A percentile compares a stretch with the other conserved stretches of the same genome.
These are phyloP conservation scores for Alnus rubra DNA, from an alignment of 306 rosid species.

Conservation along the genomic window DNA sequence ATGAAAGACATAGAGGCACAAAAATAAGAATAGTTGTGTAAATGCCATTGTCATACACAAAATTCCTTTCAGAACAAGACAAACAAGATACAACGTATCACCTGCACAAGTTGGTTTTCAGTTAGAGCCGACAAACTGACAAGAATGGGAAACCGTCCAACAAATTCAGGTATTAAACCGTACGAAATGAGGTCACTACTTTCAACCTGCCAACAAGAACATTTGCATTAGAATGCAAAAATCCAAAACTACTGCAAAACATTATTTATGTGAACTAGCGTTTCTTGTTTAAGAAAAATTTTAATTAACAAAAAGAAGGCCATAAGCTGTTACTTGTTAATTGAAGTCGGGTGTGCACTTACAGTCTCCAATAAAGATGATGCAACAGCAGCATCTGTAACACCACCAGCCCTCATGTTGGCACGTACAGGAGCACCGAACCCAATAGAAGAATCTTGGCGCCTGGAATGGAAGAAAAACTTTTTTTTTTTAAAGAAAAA, in stretches of 20 bases:
- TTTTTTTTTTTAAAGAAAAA: not conserved
- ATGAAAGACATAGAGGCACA: constrained; percentile 17
- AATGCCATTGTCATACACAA: constrained; percentile 3
- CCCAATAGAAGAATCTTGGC: constrained; percentile 94
- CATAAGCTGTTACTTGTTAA: constrained; percentile 27
- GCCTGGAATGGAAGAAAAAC: constrained; percentile 48
- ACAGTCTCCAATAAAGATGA: constrained; percentile 86
- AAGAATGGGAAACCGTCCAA: constrained; percentile 93
- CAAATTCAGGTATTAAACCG: constrained; percentile 97
- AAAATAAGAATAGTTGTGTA: not conserved
- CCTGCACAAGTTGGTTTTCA: constrained; percentile 92
- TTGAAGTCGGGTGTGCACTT: constrained; percentile 35
- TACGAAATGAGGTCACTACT: constrained; percentile 93
- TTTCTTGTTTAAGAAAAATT: constrained; percentile 7
- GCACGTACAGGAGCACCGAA: constrained; percentile 96
- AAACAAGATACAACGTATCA: constrained; percentile 26
- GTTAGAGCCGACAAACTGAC: constrained; percentile 91
- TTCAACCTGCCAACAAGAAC: constrained; percentile 68
- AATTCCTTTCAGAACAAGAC: constrained; percentile 12
- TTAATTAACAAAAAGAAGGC: not conserved
- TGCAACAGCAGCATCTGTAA: constrained; percentile 77
- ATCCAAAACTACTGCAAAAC: constrained; percentile 23
- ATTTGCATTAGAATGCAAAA: constrained; percentile 13
- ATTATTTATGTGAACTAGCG: constrained; percentile 9
- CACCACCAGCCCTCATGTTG: constrained; percentile 81